Evolutionary conservation across 495 filamentous ascomycete species (phyloP), one percentile per base, ranked within the genome.

Genomic region (Astrothelium macrocarpum): DNA sequence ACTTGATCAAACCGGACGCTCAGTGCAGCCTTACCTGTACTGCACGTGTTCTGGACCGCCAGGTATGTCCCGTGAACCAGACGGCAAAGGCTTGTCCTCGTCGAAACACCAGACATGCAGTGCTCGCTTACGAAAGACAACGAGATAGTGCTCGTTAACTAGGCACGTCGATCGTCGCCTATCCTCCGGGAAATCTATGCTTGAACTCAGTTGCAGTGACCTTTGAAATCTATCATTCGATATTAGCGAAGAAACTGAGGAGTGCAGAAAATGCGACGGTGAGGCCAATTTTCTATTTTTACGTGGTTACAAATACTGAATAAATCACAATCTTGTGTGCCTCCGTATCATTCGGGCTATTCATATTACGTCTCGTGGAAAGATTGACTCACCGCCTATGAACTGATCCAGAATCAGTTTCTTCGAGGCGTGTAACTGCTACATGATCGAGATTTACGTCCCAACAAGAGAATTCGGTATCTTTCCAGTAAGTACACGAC

Each of bases 31-130:
- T 14, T 39, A 5, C 34, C 5, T 5, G 5, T 5, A 39, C 14
- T 39, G 5, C 5, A 39, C 34, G 34, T 5, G 34, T 39, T 39
- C 14, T 56, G 49, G 25, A 2, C 7, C 10, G 20, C 23, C 49
- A 28, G 49, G 49, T 29, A 56, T 10, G 9, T 26, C 25, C 11
- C 1, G 12, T 56, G 49, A 56, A 9, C 49, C 49, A 2, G 25
- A 5, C 23, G 49, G 23, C 9, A 56, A 20, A 2, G 49, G 23
- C 29, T 9, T 29, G 20, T 29, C 20, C 16, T 29, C 49, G 29
- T 56, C 49, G 20, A 56, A 56, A 56, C 49, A 56, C 49, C 49
- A 56, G 25, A 56, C 25, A 16, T 56, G 49, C 49, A 56, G 25
- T 29, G 25, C 26, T 56, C 7, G 26, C 2, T 56, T 16, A 25